Evolutionary conservation across 2,329 filamentous ascomycete species (phyloP).

Genomic region (Aspergillus sp.): DNA sequence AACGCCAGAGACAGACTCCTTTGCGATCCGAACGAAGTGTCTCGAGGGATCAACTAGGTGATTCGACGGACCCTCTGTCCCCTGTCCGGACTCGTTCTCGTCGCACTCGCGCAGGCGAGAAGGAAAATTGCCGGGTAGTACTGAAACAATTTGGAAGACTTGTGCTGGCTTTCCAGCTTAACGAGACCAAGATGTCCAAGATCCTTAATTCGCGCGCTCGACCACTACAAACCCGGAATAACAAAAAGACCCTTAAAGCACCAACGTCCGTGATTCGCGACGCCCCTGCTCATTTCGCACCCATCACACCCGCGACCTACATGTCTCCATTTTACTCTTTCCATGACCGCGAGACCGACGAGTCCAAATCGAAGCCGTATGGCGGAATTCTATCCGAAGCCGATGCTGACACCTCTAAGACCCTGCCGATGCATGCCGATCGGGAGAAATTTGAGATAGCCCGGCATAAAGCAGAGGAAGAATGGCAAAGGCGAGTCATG

Average conservation of each 20-base stretch:
- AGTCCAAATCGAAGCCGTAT: constrained; percentile 89
- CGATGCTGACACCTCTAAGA: constrained; percentile 88
- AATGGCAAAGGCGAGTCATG: constrained; percentile 72
- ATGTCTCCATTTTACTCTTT: constrained; percentile 83
- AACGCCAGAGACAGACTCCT: constrained; percentile 34
- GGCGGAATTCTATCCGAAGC: constrained; percentile 85
- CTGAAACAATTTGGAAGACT: constrained; percentile 46
- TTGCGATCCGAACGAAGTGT: constrained; percentile 21
- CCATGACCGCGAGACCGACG: constrained; percentile 83
- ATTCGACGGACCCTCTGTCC: constrained; percentile 18
- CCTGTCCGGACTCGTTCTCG: constrained; percentile 54
- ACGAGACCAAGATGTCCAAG: constrained; percentile 57
- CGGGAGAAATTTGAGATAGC: constrained; percentile 85
- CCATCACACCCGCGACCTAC: constrained; percentile 60
- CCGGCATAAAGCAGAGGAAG: constrained; percentile 85
- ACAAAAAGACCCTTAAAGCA: constrained; percentile 38
- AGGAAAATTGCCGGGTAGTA: constrained; percentile 39
- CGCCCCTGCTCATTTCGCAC: constrained; percentile 57
- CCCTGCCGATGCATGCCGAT: constrained; percentile 75
- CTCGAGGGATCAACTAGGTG: constrained; percentile 18
- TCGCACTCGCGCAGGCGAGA: constrained; percentile 48
- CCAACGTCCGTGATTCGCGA: constrained; percentile 35
- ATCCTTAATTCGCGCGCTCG: constrained; percentile 60
- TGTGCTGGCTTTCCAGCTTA: constrained; percentile 58
- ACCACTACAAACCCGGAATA: constrained; percentile 47